Percentiles rank a stretch among this genome's conserved stretches.
Evolutionary conservation across 768 basidiomycete genomes (phyloP).

Genomic region (Galerina sulciceps): DNA sequence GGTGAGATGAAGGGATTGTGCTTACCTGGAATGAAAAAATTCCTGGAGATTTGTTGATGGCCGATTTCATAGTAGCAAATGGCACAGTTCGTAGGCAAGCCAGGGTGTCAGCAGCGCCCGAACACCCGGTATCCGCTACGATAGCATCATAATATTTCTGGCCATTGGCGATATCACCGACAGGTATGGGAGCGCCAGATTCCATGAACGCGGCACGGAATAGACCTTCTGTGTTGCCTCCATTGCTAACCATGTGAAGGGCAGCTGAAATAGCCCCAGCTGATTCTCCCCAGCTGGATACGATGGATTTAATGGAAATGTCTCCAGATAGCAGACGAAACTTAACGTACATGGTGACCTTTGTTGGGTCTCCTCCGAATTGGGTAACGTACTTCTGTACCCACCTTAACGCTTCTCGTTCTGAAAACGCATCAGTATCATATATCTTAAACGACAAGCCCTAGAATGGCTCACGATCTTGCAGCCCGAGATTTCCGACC

Average conservation of each 20-base stretch:
- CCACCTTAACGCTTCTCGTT: conserved; percentile 64
- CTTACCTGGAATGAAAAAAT: conserved; percentile 44
- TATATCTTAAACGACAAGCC: background rate
- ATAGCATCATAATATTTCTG: conserved; percentile 49
- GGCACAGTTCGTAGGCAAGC: conserved; percentile 45
- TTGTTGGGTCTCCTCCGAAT: conserved; percentile 68
- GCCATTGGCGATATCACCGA: conserved; percentile 44
- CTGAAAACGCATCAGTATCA: conserved; percentile 27
- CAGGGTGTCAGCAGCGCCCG: conserved; percentile 39
- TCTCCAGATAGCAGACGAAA: background rate
- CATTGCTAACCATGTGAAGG: conserved; percentile 53
- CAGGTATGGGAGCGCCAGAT: conserved; percentile 45
- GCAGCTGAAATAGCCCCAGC: conserved; percentile 58
- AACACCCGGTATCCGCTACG: conserved; percentile 35
- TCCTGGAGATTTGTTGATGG: conserved; percentile 41
- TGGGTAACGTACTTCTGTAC: conserved; percentile 63
- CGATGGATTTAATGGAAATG: background rate
- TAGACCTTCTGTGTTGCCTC: conserved; percentile 38
- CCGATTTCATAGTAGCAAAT: conserved; percentile 38
- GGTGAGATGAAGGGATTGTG: too few relatives aligned
- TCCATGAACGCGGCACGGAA: conserved; percentile 56
- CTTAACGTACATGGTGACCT: conserved; percentile 53
- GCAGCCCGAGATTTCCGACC: conserved; percentile 65
- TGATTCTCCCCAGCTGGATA: conserved; percentile 42
- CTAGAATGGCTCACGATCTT: conserved; percentile 52